Conservation (phyloP, 108 stramenopile genomes). For the Skeletonema menzelii region DNA sequence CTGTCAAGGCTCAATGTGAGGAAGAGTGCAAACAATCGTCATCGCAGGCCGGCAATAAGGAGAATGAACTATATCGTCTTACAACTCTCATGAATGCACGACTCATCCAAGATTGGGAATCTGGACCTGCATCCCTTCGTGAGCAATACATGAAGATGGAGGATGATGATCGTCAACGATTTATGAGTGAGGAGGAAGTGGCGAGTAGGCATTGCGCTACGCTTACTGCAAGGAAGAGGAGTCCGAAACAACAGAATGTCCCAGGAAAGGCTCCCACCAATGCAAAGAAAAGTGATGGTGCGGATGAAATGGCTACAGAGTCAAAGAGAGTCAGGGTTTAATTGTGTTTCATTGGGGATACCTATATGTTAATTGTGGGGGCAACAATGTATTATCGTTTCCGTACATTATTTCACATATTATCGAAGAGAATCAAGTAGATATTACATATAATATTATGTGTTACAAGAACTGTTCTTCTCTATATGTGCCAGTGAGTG, state of each 20-base stretch:
- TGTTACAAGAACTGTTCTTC: neutral
- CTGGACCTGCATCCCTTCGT: slow-evolving; percentile 46
- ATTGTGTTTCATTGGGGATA: neutral
- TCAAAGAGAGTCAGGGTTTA: neutral
- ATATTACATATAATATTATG: neutral
- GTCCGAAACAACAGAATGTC: slow-evolving; percentile 28
- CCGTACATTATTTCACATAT: neutral
- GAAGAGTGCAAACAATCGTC: slow-evolving; percentile 43
- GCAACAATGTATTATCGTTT: neutral
- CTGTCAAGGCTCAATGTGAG: slow-evolving; percentile 46
- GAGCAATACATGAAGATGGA: slow-evolving; percentile 63
- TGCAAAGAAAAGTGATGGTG: neutral
- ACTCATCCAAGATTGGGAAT: slow-evolving; percentile 76
- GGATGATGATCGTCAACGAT: slow-evolving; percentile 78
- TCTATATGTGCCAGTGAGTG: too few relatives aligned
- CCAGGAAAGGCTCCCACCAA: neutral
- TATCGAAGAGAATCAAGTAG: neutral
- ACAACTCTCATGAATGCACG: slow-evolving; percentile 76
- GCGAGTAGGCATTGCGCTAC: slow-evolving; percentile 91
- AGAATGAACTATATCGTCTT: slow-evolving; percentile 53
- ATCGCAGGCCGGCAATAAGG: slow-evolving; percentile 25
- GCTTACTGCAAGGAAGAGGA: slow-evolving; percentile 64
- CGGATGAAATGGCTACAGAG: neutral
- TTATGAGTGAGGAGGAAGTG: slow-evolving; percentile 88
- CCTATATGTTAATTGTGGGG: neutral